Evolutionary conservation across 768 basidiomycete genomes (phyloP).

Genomic region (Imleria badia): DNA sequence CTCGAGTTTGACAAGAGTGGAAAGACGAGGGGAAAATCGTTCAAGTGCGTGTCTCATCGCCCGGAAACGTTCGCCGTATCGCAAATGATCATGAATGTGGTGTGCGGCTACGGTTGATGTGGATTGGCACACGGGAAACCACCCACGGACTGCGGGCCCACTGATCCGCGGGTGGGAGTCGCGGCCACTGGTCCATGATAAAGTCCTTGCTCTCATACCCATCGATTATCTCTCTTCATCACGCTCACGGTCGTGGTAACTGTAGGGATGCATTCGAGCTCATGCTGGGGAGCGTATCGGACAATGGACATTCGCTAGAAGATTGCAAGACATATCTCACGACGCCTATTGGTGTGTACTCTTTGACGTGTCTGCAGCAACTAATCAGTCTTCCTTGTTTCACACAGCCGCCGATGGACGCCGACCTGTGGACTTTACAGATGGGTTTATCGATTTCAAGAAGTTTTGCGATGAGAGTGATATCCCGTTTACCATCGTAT

Average conservation of each 20-base stretch:
- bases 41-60: conserved; percentile 42
- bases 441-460: conserved; percentile 86
- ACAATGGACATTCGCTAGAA: conserved; percentile 78
- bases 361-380: not conserved
- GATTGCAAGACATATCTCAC: conserved; percentile 77
- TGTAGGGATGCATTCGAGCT: conserved; percentile 81
- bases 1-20: conserved; percentile 43
- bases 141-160: not conserved
- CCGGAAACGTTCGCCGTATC: not conserved
- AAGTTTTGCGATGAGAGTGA: conserved; percentile 76
- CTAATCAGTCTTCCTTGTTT: not conserved
- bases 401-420: conserved; percentile 11
- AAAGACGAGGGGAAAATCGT: conserved; percentile 20
- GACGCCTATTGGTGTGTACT: conserved; percentile 50
- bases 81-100: not conserved
- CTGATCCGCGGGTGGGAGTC: conserved; percentile 7
- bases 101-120: not conserved
- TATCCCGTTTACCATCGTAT: conserved; percentile 91
- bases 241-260: conserved; percentile 19
- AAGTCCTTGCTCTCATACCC: conserved; percentile 3
- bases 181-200: not conserved
- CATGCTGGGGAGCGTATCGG: conserved; percentile 80
- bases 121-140: not conserved
- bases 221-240: not conserved
- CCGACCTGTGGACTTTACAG: conserved; percentile 12